Conservation (phyloP, 129 eudicot species). For the Pulicaria dysenterica region DNA sequence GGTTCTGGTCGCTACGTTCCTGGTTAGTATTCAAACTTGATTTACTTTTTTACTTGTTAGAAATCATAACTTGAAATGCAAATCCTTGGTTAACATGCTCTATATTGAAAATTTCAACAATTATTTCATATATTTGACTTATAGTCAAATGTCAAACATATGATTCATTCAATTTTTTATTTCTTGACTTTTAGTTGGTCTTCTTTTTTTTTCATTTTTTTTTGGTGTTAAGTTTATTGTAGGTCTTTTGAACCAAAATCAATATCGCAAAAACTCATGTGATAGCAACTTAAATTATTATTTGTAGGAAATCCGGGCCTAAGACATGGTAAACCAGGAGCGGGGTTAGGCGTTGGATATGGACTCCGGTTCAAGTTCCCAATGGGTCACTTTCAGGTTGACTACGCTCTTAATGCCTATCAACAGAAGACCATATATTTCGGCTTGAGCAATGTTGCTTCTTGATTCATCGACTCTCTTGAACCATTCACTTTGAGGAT, state of each 20-base stretch:
- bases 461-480: slow-evolving; percentile 31
- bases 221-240: not conserved
- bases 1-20: slow-evolving; percentile 93
- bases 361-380: slow-evolving; percentile 83
- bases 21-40: slow-evolving; percentile 49
- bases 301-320: slow-evolving; percentile 80
- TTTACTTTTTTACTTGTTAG: not conserved
- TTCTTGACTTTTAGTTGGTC: not conserved
- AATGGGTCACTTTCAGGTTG: slow-evolving; percentile 82
- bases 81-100: not conserved
- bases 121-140: slow-evolving; percentile 1
- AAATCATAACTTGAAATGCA: not conserved
- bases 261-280: not conserved
- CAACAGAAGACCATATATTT: slow-evolving; percentile 80
- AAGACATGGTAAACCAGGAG: slow-evolving; percentile 93
- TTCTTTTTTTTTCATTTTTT: too few relatives aligned
- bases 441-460: slow-evolving; percentile 64
- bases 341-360: slow-evolving; percentile 76
- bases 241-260: not conserved
- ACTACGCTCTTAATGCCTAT: slow-evolving; percentile 75
- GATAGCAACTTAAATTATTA: not conserved
- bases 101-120: not conserved
- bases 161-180: not conserved
- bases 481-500: not conserved
- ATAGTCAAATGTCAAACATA: not conserved